phyloP scores from a whole-genome alignment of 73 alveolate species.

The Tetrahymena malaccensis region DNA sequence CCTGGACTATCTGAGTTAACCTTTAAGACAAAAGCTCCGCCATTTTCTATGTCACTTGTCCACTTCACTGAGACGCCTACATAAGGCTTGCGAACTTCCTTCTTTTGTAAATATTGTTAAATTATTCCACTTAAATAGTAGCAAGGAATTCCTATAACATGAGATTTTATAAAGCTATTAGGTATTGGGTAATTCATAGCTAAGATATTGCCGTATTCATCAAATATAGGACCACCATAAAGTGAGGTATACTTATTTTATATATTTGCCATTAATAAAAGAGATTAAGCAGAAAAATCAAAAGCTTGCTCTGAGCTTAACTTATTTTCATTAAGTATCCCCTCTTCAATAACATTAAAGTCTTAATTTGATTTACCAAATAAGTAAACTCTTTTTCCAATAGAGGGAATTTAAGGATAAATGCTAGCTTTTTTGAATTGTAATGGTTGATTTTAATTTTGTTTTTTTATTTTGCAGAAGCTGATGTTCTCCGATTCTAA shows the following conservation, averaged over 20 bases:
- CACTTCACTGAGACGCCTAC: neutral
- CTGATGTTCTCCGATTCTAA: neutral
- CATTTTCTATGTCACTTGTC: slow-evolving; percentile 3
- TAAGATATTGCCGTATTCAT: neutral
- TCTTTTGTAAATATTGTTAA: neutral
- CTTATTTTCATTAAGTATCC: neutral
- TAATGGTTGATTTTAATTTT: neutral
- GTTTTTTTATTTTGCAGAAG: neutral
- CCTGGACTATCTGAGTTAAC: slow-evolving; percentile 38
- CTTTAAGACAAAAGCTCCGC: slow-evolving; percentile 37
- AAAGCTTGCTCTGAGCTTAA: neutral
- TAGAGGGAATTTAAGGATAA: neutral
- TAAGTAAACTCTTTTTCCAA: neutral
- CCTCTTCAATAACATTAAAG: neutral
- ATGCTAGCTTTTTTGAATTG: neutral
- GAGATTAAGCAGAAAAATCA: neutral
- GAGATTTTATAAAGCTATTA: neutral
- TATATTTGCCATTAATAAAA: neutral
- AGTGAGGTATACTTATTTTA: neutral
- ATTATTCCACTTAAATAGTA: neutral
- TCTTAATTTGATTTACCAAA: neutral
- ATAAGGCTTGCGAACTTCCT: neutral
- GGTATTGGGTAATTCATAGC: neutral
- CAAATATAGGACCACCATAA: neutral
- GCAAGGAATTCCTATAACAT: neutral